Percentiles rank a stretch among this genome's conserved stretches.
Evolutionary conservation across 1,284 basidiomycete species (phyloP).

Genomic region (Cutaneotrichosporon sp.): DNA sequence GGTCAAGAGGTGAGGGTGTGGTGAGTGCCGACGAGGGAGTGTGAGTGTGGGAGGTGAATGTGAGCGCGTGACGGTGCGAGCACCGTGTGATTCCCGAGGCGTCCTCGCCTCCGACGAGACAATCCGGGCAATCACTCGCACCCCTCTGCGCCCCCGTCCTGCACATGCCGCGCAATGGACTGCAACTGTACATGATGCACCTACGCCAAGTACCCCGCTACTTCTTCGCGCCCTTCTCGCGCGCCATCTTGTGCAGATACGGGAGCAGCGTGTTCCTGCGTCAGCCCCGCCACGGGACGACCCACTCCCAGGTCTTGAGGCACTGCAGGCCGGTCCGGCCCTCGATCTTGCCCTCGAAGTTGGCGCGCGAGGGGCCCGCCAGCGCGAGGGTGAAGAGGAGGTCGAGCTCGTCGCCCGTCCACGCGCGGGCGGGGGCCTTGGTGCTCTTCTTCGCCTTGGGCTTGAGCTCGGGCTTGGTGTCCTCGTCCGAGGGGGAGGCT

Average conservation of each 20-base stretch:
- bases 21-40: no score
- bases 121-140: no score
- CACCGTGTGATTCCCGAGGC: no score
- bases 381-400: constrained; percentile 10
- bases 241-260: constrained; percentile 10
- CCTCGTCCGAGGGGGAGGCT: neutral
- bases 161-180: no score
- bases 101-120: no score
- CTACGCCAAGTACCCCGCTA: no score
- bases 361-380: neutral
- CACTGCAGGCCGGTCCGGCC: constrained; percentile 16
- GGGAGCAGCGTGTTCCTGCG: constrained; percentile 14
- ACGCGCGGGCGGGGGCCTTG: constrained; percentile 5
- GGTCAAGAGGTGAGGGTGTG: no score
- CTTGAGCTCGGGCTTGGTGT: neutral
- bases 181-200: no score
- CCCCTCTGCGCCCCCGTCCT: no score
- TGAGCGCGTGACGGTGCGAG: no score
- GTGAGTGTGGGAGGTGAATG: no score
- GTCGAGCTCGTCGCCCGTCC: constrained; percentile 16
- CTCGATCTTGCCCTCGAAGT: constrained; percentile 17
- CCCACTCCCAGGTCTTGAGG: constrained; percentile 21
- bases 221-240: constrained; percentile 11
- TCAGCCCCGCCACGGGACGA: constrained; percentile 4
- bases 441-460: no score